Conservation (phyloP, 176 grass and related monocot genomes). For the Oryza punctata region DNA sequence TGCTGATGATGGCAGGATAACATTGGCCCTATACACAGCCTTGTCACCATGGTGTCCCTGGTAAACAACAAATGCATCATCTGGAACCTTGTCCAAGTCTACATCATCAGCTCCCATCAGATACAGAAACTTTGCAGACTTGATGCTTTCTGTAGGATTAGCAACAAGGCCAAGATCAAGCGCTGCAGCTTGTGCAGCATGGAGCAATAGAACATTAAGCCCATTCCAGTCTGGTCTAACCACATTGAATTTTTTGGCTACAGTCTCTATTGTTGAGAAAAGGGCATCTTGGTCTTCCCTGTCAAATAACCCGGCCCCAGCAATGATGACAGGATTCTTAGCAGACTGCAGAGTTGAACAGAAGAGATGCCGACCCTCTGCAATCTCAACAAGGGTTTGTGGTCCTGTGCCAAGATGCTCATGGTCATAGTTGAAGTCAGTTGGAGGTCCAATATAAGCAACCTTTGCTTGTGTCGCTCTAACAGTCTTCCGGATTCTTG, state of each 20-base stretch:
- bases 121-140: slow-evolving; percentile 87
- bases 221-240: slow-evolving; percentile 86
- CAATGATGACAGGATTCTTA: slow-evolving; percentile 93
- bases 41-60: slow-evolving; percentile 98
- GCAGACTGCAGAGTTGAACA: slow-evolving; percentile 70
- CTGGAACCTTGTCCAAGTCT: slow-evolving; percentile 76
- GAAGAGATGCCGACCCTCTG: slow-evolving; percentile 80
- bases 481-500: slow-evolving; percentile 89
- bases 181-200: slow-evolving; percentile 92
- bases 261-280: slow-evolving; percentile 65
- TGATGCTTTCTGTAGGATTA: slow-evolving; percentile 63
- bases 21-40: slow-evolving; percentile 83
- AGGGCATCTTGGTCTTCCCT: slow-evolving; percentile 79
- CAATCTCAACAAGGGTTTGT: slow-evolving; percentile 73
- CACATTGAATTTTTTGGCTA: slow-evolving; percentile 80
- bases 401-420: slow-evolving; percentile 84
- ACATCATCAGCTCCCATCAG: slow-evolving; percentile 97
- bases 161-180: slow-evolving; percentile 87
- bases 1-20: slow-evolving; percentile 86
- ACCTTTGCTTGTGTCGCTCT: slow-evolving; percentile 86
- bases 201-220: slow-evolving; percentile 79
- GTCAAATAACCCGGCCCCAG: slow-evolving; percentile 83
- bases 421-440: slow-evolving; percentile 96
- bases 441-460: slow-evolving; percentile 79
- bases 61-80: slow-evolving; percentile 95